Evolutionary conservation across 768 basidiomycete species (phyloP).

Genomic region (Boletus sp.): DNA sequence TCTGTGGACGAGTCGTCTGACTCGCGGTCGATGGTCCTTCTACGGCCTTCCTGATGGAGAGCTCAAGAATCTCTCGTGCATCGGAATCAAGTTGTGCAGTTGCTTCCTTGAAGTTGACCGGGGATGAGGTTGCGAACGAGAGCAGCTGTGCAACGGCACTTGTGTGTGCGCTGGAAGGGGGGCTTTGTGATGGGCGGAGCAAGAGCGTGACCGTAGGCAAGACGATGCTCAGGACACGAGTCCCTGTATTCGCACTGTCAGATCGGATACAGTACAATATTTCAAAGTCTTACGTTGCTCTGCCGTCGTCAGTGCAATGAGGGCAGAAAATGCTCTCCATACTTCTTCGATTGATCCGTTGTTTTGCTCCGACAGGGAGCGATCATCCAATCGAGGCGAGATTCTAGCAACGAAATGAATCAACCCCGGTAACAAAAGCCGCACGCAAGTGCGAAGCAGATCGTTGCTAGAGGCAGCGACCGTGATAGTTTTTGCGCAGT

Average conservation of each 20-base stretch:
- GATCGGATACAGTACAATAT: neutral
- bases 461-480: slow-evolving; percentile 66
- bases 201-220: slow-evolving; percentile 74
- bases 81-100: slow-evolving; percentile 60
- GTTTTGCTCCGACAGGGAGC: slow-evolving; percentile 51
- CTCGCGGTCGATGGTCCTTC: slow-evolving; percentile 39
- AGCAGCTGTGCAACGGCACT: slow-evolving; percentile 68
- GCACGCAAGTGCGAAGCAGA: slow-evolving; percentile 66
- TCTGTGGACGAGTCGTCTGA: slow-evolving; percentile 63
- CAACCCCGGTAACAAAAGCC: slow-evolving; percentile 72
- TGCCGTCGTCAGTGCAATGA: slow-evolving; percentile 55
- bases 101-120: slow-evolving; percentile 81
- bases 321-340: slow-evolving; percentile 71
- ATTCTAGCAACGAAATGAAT: slow-evolving; percentile 77
- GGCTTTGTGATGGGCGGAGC: slow-evolving; percentile 48
- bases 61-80: slow-evolving; percentile 64
- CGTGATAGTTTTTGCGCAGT: slow-evolving; percentile 85
- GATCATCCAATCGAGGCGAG: slow-evolving; percentile 58
- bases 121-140: slow-evolving; percentile 64
- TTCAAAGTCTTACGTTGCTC: slow-evolving; percentile 53
- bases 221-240: slow-evolving; percentile 63
- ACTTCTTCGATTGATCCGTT: slow-evolving; percentile 69
- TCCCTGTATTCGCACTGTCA: slow-evolving; percentile 42
- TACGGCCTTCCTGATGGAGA: slow-evolving; percentile 73
- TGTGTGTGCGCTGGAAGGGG: slow-evolving; percentile 46